Evolutionary conservation across 768 basidiomycete genomes (phyloP), one percentile per base, ranked within the genome.

Genomic region (Sporobolomyces phaffii): DNA sequence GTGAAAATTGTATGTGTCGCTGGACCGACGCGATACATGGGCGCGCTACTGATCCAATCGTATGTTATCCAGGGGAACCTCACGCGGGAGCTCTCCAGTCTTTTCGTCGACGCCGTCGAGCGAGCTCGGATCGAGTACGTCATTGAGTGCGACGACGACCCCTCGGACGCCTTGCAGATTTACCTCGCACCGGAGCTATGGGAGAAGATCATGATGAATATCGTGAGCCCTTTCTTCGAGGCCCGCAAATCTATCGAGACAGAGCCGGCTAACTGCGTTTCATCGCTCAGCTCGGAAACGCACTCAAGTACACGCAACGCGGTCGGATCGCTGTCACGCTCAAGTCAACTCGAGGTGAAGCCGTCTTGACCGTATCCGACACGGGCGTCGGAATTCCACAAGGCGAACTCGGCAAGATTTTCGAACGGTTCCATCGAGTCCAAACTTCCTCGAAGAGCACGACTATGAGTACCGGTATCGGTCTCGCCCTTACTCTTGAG

Each of bases 381-480:
- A 70, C 72, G 1, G 71, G 71, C n/a, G 62, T 64, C 48, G 72
- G 72, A 0, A 70, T 73, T 17, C 65, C 72, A 1, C 31, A 48
- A 28, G 34, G 38, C 7, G 62, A 68, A 51, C 65, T 73, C 10
- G 53, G 56, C 41, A 52, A 65, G 22, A 70, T 73, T 40, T 73
- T 73, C 31, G 69, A 69, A 18, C 61, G 72, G 15, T 73, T 73
- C 52, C 72, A 73, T 43, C 72, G 72, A 10, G 60, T 70, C 22
- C 51, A 68, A 28, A 38, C 60, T 5, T 61, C 47, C 7, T 54
- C 60, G 31, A 13, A 53, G 4, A 52, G 43, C 49, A 62, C 66
- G 8, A 63, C 61, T 0, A 54, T 54, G 52, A 58, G 65, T 3
- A 57, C 52, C 24, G 70, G 65, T 22, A 71, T 71, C 44, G 68